A percentile compares a stretch with the other conserved stretches of the same genome.
phyloP scores from a whole-genome alignment of 768 basidiomycete genomes.

The Lactarius evosmus region DNA sequence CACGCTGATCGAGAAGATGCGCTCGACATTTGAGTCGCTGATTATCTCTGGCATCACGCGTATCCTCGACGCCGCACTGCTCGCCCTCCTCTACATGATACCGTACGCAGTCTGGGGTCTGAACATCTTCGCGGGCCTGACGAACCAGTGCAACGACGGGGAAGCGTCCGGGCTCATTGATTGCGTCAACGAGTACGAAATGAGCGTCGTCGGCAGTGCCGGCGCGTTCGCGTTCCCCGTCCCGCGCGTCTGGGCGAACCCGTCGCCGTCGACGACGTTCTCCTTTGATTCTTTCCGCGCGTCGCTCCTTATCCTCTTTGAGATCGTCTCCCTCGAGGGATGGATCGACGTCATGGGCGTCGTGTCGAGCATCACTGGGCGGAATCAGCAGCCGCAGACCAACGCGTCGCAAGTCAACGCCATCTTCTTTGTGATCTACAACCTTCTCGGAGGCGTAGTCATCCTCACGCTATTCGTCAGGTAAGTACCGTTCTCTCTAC shows the following conservation, averaged over 20 bases:
- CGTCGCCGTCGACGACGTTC: slow-evolving; percentile 77
- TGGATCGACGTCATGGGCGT: slow-evolving; percentile 93
- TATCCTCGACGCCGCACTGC: slow-evolving; percentile 84
- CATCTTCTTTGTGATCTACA: slow-evolving; percentile 89
- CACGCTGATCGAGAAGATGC: slow-evolving; percentile 83
- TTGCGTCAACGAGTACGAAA: slow-evolving; percentile 74
- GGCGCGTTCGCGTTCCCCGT: slow-evolving; percentile 63
- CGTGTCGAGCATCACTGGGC: slow-evolving; percentile 73
- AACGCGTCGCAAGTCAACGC: slow-evolving; percentile 81
- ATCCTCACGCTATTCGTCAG: slow-evolving; percentile 89
- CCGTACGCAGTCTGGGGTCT: slow-evolving; percentile 92
- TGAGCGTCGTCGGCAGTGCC: slow-evolving; percentile 51
- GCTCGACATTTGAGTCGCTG: slow-evolving; percentile 80
- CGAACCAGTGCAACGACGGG: slow-evolving; percentile 81
- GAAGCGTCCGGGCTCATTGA: slow-evolving; percentile 50
- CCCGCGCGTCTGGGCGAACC: slow-evolving; percentile 88
- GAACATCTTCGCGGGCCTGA: slow-evolving; percentile 84
- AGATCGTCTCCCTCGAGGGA: slow-evolving; percentile 93
- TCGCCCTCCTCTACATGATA: slow-evolving; percentile 89
- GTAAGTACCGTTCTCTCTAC: slow-evolving; percentile 40
- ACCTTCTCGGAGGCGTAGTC: slow-evolving; percentile 85
- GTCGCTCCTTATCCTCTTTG: slow-evolving; percentile 88
- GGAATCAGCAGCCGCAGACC: slow-evolving; percentile 61
- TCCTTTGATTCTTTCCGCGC: slow-evolving; percentile 85
- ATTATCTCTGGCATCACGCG: slow-evolving; percentile 82